Evolutionary conservation across 345 rosid genomes (phyloP), one percentile per base, ranked within the genome.

Genomic region (Gossypium anomalum): DNA sequence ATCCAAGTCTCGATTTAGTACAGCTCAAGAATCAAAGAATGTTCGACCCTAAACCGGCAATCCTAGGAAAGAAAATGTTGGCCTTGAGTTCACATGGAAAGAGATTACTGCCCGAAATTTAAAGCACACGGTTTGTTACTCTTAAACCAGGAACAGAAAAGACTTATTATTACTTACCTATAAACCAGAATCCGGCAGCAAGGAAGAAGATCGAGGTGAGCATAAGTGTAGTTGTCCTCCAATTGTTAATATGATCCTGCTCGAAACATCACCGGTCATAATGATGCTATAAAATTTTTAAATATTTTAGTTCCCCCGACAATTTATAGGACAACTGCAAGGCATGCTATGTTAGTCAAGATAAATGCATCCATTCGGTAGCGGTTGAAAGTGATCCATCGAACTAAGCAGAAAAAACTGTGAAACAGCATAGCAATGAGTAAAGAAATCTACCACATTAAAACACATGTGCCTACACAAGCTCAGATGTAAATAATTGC

Each of bases 221-320:
- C 56, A 88, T 81, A 69, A 93, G 97, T 58, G 98, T 71, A 15
- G 97, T 93, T 77, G 63, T 65, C 84, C 95, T 88, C 99, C 99
- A 92, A 72, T 78, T 52, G 47, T 56, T n/a, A 68, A 73, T 43
- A 17, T 73, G 60, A 73, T 73, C 76, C 76, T 73, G 68, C 25
- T 27, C 67, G 34, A 45, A 25, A 61, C 16, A 61, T 61, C n/a
- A 61, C 2, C 48, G 2, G 67, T 59, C 57, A 12, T 25, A 58
- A 61, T 60, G 44, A 71, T 22, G 66, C 65, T 8, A 25, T 34
- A 34, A 71, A 57, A 13, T 3, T n/a, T 41, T 47, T 34, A 34
- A 5, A 34, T 34, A 34, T 34, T 34, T 34, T 34, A 34, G 41
- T 34, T 34, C 41, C 41, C 41, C 41, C 7, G 7, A 34, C 41